A percentile compares a stretch with the other conserved stretches of the same genome.
phyloP scores from a whole-genome alignment of 352 stramenopile species.

The Pythium aristosporum region DNA sequence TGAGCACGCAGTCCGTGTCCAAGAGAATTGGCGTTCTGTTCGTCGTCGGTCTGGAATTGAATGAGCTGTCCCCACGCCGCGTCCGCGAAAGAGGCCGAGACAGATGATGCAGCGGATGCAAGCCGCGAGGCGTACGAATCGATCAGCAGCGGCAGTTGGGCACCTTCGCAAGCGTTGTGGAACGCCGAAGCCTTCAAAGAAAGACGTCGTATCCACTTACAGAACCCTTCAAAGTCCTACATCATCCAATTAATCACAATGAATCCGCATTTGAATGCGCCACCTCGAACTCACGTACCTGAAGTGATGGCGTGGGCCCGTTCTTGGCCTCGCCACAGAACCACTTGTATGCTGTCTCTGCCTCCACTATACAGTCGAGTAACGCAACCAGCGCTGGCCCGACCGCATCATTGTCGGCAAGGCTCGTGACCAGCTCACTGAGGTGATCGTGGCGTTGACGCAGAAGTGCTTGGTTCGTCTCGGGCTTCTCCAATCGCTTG shows the following conservation, averaged over 20 bases:
- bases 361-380: neutral
- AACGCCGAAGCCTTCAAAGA: too few species aligned
- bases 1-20: neutral
- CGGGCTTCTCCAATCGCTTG: constrained; percentile 9
- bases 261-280: too few species aligned
- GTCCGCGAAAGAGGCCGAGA: too few species aligned
- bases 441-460: constrained; percentile 8
- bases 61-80: neutral
- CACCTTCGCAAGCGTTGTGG: too few species aligned
- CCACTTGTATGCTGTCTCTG: neutral
- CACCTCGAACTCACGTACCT: neutral
- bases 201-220: too few species aligned
- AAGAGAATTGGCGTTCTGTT: neutral
- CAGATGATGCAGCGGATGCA: too few species aligned
- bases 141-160: too few species aligned
- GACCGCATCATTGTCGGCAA: neutral
- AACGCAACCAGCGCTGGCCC: neutral
- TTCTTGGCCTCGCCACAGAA: neutral
- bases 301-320: neutral
- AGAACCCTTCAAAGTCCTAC: too few species aligned
- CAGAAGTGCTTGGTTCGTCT: neutral
- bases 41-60: neutral
- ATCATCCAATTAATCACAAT: too few species aligned
- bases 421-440: neutral
- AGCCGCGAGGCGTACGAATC: too few species aligned